Percentiles rank a stretch among this genome's conserved stretches.
Evolutionary conservation across 2,329 filamentous ascomycete species (phyloP).

Genomic region (Pestalotiopsis sp.): DNA sequence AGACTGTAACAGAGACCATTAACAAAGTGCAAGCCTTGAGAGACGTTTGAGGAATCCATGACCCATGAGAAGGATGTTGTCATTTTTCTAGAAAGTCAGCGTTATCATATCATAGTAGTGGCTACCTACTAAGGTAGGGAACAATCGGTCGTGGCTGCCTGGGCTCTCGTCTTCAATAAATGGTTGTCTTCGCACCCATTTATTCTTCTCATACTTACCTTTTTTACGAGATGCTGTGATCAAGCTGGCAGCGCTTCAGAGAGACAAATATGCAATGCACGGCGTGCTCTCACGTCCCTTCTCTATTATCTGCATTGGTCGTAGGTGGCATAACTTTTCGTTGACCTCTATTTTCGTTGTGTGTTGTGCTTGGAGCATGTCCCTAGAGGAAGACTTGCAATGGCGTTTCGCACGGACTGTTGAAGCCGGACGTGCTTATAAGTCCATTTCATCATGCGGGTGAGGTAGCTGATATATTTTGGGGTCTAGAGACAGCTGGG

Average conservation of each 20-base stretch:
- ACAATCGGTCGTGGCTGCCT: constrained; percentile 2
- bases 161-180: constrained; percentile 12
- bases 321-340: constrained; percentile 53
- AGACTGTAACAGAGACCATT: too few relatives aligned
- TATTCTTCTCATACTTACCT: constrained; percentile 52
- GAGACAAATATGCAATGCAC: constrained; percentile 55
- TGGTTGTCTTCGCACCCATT: constrained; percentile 24
- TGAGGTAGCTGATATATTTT: not conserved
- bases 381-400: constrained; percentile 30
- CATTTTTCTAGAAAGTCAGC: too few relatives aligned
- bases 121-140: too few relatives aligned
- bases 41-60: too few relatives aligned
- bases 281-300: constrained; percentile 49
- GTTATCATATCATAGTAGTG: too few relatives aligned
- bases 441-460: not conserved
- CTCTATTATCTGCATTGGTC: constrained; percentile 53
- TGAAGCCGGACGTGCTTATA: too few relatives aligned
- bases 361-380: constrained; percentile 36
- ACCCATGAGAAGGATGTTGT: too few relatives aligned
- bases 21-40: too few relatives aligned
- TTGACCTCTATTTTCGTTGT: constrained; percentile 48
- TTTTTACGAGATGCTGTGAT: constrained; percentile 46
- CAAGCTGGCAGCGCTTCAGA: constrained; percentile 44
- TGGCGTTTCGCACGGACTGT: not conserved
- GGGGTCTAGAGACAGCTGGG: too few relatives aligned